Base-by-base conservation (phyloP, 306 rosid genomes). In the Hippophae gyantsensis region DNA sequence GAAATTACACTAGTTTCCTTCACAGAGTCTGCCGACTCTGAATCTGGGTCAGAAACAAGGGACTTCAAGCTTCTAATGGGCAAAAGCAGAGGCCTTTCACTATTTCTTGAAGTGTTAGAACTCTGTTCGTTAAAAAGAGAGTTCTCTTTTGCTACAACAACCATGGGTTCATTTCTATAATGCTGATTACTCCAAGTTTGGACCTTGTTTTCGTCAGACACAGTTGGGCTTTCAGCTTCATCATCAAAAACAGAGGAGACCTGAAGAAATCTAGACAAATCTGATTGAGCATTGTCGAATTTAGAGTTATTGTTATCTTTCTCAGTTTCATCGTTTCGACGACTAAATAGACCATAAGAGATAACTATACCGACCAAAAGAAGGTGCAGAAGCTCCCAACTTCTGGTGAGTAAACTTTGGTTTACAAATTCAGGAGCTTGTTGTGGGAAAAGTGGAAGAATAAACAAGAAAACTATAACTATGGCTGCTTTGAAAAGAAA, bases 321-420 rank as follows among this genome's bases (percentile, higher is more conserved):
- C 40, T 81, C 86, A 5, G 54, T 48, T 42, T 77, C 86, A 5
- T 88, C 73, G 58, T 74, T 84, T 48, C 83, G 54, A 9, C 85
- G 81, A 62, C 99, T 82, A 63, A 93, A 93, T 1, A 88, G 70
- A 1, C 97, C 97, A 43, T 88, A 93, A 23, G 99, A 88, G 79
- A 93, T 78, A 1, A 94, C 97, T 3, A 93, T 82, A 7, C 99
- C 99, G 32, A 82, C 94, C 54, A 93, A 72, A 46, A 93, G 72
- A 54, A 93, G 93, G 74, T 86, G 89, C 18, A 93, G 79, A 56
- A 93, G 86, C 88, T 93, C 97, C 99, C 99, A 93, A 62, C 82
- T 82, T 79, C 86, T 69, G 42, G 93, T 78, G 46, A 88, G 52
- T 0, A 88, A 54, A 8, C 79, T 67, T 48, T 82, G 93, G 83